These are phyloP conservation scores for Salvia sclarea DNA, from an alignment of 305 asterid genomes.

Conservation along the genomic window DNA sequence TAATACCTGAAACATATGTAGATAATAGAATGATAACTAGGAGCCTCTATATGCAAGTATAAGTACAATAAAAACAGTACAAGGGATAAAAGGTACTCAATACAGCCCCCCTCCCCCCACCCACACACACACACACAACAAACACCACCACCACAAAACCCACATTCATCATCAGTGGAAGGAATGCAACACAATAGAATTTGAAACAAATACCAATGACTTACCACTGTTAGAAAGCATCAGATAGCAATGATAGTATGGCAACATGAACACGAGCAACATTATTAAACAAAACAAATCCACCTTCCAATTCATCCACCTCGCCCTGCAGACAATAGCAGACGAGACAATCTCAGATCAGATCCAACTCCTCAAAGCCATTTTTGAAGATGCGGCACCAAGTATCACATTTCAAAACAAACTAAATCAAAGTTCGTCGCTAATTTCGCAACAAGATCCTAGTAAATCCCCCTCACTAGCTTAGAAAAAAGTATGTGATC, in stretches of 20 bases:
- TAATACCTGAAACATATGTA: constrained; percentile 61
- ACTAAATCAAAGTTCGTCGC: background rate
- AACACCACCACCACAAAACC: too few species aligned
- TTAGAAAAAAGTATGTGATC: background rate
- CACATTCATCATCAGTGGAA: background rate
- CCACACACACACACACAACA: too few species aligned
- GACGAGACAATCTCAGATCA: constrained; percentile 17
- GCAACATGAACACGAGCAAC: constrained; percentile 91
- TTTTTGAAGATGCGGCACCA: constrained; percentile 11
- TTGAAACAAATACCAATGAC: constrained; percentile 27
- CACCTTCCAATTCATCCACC: constrained; percentile 99
- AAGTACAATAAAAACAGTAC: background rate
- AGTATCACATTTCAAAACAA: background rate
- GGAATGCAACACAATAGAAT: too few species aligned
- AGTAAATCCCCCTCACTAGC: background rate
- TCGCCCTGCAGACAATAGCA: constrained; percentile 63
- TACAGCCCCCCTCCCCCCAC: background rate
- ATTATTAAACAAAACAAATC: constrained; percentile 88
- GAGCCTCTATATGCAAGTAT: background rate
- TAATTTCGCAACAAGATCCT: background rate
- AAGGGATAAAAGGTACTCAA: background rate
- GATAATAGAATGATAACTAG: constrained; percentile 5
- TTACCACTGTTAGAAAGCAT: constrained; percentile 84
- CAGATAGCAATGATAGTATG: constrained; percentile 93
- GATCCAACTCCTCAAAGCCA: constrained; percentile 20